Base-by-base conservation (phyloP, 139 green algal genomes). In the Coelastrella sp. region DNA sequence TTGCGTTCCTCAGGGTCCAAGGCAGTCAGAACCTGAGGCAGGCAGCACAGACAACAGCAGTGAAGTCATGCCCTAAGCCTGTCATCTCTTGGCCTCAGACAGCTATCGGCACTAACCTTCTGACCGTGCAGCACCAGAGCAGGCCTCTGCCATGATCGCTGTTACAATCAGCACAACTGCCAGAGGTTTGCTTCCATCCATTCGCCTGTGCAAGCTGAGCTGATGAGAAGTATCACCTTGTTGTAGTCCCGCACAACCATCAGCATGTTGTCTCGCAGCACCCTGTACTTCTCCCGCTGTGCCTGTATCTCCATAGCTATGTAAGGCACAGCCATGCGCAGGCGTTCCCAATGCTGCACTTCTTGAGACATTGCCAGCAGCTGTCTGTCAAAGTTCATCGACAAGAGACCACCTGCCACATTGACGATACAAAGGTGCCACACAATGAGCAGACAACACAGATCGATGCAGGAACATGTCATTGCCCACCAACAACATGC, bases 221-320 rank as follows among this genome's bases (percentile, higher is more conserved):
- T 47, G 32, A 47, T 47, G 32, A 47, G 32, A 47, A 47, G 32
- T 47, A 47, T 71, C 54, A 93, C 92, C 90, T 95, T 95, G 92
- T 96, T 96, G 92, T 96, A 96, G 80, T 96, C 93, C 14, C 92
- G 92, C 57, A 87, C 79, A 32, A 94, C 90, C 91, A 94, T 92
- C 66, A 96, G 90, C 47, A 95, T 93, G 90, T 96, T 96, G 92
- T 98, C 96, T 10, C 95, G 91, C 84, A 98, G 92, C 78, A 98
- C 93, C 23, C 96, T 91, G 87, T 96, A 97, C 93, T 97, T 97
- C 79, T 98, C 96, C 10, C 95, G 91, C 90, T 98, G 96, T 75
- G 95, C 94, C 87, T 97, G 94, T 92, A 98, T 96, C 93, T 98
- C 96, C 94, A 98, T 97, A 32, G 96, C 96, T 17, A 96, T 93